Percentiles rank a stretch among this genome's conserved stretches.
These are phyloP conservation scores for Ceratocystis colombiana DNA, from an alignment of 2,329 filamentous ascomycete species.

Conservation along the genomic window DNA sequence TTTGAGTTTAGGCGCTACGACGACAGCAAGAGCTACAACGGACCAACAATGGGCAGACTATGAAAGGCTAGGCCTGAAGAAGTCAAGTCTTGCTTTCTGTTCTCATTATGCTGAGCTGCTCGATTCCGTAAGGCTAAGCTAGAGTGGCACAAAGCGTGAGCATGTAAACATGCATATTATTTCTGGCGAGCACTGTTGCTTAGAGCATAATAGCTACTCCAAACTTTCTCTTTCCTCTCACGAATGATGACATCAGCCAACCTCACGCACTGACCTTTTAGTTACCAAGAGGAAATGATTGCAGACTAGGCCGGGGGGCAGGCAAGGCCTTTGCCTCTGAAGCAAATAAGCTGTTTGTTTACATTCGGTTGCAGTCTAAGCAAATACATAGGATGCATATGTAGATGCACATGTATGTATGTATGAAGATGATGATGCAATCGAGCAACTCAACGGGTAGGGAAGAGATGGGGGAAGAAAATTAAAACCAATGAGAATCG, in stretches of 20 bases:
- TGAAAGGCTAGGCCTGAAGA: neutral
- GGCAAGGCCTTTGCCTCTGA: neutral
- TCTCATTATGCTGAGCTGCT: neutral
- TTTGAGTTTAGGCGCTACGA: neutral
- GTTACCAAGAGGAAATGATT: neutral
- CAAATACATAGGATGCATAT: neutral
- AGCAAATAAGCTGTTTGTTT: neutral
- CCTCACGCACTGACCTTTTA: slow-evolving; percentile 7
- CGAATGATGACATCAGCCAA: neutral
- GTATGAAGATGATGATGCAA: too few species aligned
- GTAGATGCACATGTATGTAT: too few species aligned
- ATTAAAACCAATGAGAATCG: neutral
- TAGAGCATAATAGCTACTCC: neutral
- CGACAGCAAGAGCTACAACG: neutral
- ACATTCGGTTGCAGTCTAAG: neutral
- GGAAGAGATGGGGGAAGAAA: neutral
- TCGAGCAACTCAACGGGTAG: too few species aligned
- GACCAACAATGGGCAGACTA: neutral
- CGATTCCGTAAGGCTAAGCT: neutral
- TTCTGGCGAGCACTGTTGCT: neutral
- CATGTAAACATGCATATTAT: too few species aligned
- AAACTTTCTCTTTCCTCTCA: neutral
- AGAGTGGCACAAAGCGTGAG: slow-evolving; percentile 1
- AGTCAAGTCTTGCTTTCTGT: neutral
- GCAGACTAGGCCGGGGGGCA: neutral